A percentile compares a stretch with the other conserved stretches of the same genome.
Evolutionary conservation across 2,329 filamentous ascomycete species (phyloP).

Genomic region (Teratosphaeria epicoccoides): DNA sequence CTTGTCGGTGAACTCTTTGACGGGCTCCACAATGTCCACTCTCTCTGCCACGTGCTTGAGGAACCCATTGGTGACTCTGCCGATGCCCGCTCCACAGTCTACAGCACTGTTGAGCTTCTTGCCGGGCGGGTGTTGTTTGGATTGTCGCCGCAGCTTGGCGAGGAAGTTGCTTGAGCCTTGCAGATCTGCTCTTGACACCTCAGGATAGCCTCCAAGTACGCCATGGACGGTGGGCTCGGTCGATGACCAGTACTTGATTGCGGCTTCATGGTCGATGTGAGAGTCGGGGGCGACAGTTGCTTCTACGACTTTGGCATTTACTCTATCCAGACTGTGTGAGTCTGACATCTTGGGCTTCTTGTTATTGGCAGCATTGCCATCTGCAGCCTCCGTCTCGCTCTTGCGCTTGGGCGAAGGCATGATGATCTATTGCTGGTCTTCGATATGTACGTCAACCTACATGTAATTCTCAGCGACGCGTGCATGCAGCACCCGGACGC

Average conservation of each 20-base stretch:
- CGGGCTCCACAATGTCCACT: constrained; percentile 78
- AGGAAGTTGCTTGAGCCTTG: constrained; percentile 60
- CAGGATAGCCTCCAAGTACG: constrained; percentile 67
- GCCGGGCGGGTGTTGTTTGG: constrained; percentile 13
- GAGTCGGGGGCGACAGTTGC: constrained; percentile 27
- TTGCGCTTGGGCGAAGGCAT: constrained; percentile 9
- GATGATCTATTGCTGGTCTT: too few relatives aligned
- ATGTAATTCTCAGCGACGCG: not conserved
- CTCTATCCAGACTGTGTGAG: not conserved
- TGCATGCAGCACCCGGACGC: not conserved
- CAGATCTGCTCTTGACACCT: constrained; percentile 60
- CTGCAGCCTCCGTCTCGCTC: not conserved
- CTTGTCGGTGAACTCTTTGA: constrained; percentile 64
- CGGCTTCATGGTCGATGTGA: constrained; percentile 33
- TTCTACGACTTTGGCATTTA: not conserved
- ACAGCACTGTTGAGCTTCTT: constrained; percentile 35
- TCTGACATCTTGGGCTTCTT: not conserved
- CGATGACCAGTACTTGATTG: constrained; percentile 42
- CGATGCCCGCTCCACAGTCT: constrained; percentile 62
- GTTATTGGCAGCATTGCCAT: not conserved
- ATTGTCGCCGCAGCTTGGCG: constrained; percentile 48
- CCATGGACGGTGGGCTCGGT: constrained; percentile 51
- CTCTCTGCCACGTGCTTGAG: constrained; percentile 57
- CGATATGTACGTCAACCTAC: too few relatives aligned
- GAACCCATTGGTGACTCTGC: constrained; percentile 68